phyloP scores from a whole-genome alignment of 176 grass and related monocot genomes.

The Coix lacrymajobi region DNA sequence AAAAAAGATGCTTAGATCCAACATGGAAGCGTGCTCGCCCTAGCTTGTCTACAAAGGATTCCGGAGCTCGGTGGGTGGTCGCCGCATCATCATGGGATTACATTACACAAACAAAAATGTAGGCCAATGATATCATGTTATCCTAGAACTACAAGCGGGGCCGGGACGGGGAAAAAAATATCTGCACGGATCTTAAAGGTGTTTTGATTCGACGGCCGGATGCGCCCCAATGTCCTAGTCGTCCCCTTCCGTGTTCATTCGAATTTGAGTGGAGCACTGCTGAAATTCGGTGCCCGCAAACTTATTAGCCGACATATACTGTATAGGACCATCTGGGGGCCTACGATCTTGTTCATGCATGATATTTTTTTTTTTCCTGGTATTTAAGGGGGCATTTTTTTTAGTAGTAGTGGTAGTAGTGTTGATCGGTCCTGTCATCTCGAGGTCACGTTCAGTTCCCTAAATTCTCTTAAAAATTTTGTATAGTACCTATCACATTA shows the following conservation, averaged over 20 bases:
- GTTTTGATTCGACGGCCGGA: neutral
- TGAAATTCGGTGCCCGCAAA: neutral
- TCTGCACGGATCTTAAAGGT: neutral
- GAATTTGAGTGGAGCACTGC: neutral
- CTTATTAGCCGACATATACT: neutral
- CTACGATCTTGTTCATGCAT: neutral
- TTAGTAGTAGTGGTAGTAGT: neutral
- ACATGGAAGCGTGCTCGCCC: conserved; percentile 5
- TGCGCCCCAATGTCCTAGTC: neutral
- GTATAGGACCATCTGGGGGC: neutral
- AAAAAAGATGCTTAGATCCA: conserved; percentile 26
- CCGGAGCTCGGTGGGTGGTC: neutral
- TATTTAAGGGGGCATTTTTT: neutral
- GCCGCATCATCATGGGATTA: neutral
- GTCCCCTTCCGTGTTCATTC: neutral
- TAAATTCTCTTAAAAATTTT: too few relatives aligned
- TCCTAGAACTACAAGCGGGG: neutral
- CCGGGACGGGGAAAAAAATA: neutral
- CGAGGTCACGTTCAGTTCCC: too few relatives aligned
- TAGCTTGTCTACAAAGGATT: conserved; percentile 10
- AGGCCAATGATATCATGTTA: neutral
- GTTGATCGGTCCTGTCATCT: neutral
- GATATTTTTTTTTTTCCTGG: neutral
- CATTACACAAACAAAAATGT: neutral
- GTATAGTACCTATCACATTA: too few relatives aligned